phyloP scores from a whole-genome alignment of 768 basidiomycete genomes.

The Suillus sp. region DNA sequence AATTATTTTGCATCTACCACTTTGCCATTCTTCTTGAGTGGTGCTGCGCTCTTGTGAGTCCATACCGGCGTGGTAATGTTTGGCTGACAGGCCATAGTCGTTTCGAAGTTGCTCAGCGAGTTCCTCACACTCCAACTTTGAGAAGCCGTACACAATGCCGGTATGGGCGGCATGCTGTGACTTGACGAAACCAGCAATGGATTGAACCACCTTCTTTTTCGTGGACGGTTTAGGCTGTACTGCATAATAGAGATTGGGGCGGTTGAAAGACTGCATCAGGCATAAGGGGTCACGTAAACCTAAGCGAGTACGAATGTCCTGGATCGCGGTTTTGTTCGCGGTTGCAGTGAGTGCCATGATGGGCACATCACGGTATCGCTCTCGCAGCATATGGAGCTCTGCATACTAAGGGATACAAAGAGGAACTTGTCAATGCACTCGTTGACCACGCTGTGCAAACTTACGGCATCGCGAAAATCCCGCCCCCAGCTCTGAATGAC shows the following conservation, averaged over 20 bases:
- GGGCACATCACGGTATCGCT: constrained; percentile 76
- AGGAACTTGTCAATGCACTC: neutral
- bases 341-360: constrained; percentile 98
- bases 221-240: constrained; percentile 51
- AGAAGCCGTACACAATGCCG: constrained; percentile 86
- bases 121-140: constrained; percentile 75
- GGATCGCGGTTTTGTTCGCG: constrained; percentile 74
- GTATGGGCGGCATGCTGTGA: constrained; percentile 55
- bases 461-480: constrained; percentile 83
- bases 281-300: constrained; percentile 56
- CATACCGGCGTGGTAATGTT: constrained; percentile 89
- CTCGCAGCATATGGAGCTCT: constrained; percentile 65
- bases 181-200: constrained; percentile 72
- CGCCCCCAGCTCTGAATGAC: constrained; percentile 95
- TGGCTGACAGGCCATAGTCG: constrained; percentile 58
- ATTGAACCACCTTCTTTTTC: constrained; percentile 47
- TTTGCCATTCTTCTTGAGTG: constrained; percentile 75
- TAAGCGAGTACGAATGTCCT: constrained; percentile 78
- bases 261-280: constrained; percentile 87
- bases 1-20: constrained; percentile 72
- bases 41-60: constrained; percentile 56
- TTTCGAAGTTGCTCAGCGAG: constrained; percentile 69
- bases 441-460: constrained; percentile 25
- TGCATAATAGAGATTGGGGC: constrained; percentile 84
- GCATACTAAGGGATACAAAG: constrained; percentile 55